A percentile compares a stretch with the other conserved stretches of the same genome.
Evolutionary conservation across 1,139 yeast genomes (phyloP).

Genomic region (Saccharomyces pastorianus): DNA sequence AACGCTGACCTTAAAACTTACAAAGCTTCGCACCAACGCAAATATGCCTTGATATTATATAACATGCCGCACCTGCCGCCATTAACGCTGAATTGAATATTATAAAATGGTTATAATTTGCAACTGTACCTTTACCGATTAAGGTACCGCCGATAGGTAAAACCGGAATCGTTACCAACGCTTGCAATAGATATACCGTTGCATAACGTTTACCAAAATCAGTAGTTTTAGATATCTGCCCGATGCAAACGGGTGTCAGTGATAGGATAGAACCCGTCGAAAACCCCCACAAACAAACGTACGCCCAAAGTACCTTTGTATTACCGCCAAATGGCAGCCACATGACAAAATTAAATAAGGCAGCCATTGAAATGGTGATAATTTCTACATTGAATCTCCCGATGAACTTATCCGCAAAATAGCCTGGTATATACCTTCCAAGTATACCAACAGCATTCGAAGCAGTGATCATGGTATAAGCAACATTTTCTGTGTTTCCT

Average conservation of each 20-base stretch:
- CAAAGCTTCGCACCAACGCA: constrained; percentile 32
- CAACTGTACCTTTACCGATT: constrained; percentile 34
- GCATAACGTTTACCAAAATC: constrained; percentile 47
- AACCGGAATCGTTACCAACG: constrained; percentile 38
- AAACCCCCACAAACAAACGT: constrained; percentile 34
- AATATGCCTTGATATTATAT: constrained; percentile 31
- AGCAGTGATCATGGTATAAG: constrained; percentile 47
- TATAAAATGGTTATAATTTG: constrained; percentile 28
- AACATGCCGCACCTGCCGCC: constrained; percentile 24
- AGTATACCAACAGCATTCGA: constrained; percentile 52
- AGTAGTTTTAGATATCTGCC: constrained; percentile 41
- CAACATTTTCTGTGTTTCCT: constrained; percentile 45
- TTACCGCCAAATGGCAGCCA: constrained; percentile 34
- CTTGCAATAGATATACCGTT: constrained; percentile 40
- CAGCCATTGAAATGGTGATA: constrained; percentile 37
- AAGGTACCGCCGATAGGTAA: constrained; percentile 48
- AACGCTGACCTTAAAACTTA: constrained; percentile 14
- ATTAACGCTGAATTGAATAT: constrained; percentile 22
- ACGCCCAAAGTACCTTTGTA: constrained; percentile 30
- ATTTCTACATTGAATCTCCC: constrained; percentile 54
- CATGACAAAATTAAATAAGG: constrained; percentile 30
- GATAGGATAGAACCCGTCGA: constrained; percentile 34
- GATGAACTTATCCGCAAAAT: constrained; percentile 42
- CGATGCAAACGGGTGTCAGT: constrained; percentile 44
- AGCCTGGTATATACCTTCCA: constrained; percentile 52